A percentile compares a stretch with the other conserved stretches of the same genome.
phyloP scores from a whole-genome alignment of 495 filamentous ascomycete species.

The Pyrenula massariospora region DNA sequence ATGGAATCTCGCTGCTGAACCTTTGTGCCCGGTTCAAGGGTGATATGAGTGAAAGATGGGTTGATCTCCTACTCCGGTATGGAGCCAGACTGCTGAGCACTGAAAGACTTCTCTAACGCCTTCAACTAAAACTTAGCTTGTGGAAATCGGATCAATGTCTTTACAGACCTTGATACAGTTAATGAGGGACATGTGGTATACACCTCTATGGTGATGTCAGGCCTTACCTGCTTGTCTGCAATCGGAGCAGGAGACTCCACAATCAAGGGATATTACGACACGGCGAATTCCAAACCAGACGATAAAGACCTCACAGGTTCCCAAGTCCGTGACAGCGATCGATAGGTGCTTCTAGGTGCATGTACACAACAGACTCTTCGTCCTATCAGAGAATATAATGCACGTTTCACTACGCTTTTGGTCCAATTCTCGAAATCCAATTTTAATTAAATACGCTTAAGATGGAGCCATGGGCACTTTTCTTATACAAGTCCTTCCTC shows the following conservation, averaged over 20 bases:
- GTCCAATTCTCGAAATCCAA: no score
- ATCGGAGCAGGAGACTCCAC: not conserved
- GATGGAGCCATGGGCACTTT: no score
- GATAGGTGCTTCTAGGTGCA: no score
- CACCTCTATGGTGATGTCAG: not conserved
- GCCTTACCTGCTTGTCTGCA: not conserved
- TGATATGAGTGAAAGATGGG: not conserved
- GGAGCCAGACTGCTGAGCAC: not conserved
- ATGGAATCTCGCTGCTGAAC: not conserved
- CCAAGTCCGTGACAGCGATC: no score
- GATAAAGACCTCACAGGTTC: no score
- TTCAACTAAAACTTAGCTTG: not conserved
- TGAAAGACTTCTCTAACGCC: not conserved
- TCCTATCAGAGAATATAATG: no score
- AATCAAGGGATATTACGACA: not conserved
- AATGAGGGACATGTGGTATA: not conserved
- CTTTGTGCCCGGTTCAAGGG: not conserved
- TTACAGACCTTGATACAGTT: not conserved
- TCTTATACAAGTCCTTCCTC: no score
- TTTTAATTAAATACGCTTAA: no score
- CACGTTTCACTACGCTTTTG: no score
- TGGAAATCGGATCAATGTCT: not conserved
- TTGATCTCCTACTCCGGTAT: not conserved
- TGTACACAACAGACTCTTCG: no score
- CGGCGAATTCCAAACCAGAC: not conserved